Evolutionary conservation across 2,329 filamentous ascomycete species (phyloP).

Genomic region (Elsinoe fawcettii): DNA sequence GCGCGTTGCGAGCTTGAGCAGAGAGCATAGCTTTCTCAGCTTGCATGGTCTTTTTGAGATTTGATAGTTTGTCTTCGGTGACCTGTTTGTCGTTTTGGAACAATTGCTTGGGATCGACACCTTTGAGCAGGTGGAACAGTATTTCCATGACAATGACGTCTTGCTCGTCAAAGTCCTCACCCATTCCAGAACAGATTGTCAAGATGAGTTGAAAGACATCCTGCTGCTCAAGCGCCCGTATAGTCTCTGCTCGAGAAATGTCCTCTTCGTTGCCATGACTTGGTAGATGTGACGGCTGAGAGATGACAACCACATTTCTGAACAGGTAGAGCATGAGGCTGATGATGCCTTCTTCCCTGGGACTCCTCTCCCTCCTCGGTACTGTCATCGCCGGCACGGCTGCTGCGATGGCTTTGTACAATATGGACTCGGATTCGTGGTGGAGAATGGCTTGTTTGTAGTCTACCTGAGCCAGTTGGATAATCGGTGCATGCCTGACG

Average conservation of each 20-base stretch:
- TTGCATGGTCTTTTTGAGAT: slow-evolving; percentile 65
- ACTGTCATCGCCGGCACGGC: slow-evolving; percentile 81
- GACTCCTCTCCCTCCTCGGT: slow-evolving; percentile 63
- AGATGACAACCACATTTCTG: slow-evolving; percentile 80
- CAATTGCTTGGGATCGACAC: slow-evolving; percentile 72
- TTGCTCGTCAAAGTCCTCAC: slow-evolving; percentile 83
- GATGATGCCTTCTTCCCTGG: slow-evolving; percentile 84
- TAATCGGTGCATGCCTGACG: slow-evolving; percentile 80
- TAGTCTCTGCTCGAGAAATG: slow-evolving; percentile 76
- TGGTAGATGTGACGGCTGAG: slow-evolving; percentile 61
- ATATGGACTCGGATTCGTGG: slow-evolving; percentile 65
- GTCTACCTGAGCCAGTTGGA: slow-evolving; percentile 76
- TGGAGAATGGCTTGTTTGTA: slow-evolving; percentile 89
- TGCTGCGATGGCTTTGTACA: slow-evolving; percentile 72
- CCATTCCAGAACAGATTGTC: slow-evolving; percentile 84
- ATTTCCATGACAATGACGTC: slow-evolving; percentile 87
- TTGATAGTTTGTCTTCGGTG: slow-evolving; percentile 59
- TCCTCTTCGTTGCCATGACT: slow-evolving; percentile 85
- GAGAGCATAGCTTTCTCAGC: slow-evolving; percentile 80
- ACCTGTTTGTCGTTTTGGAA: slow-evolving; percentile 75
- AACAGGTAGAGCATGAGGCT: slow-evolving; percentile 83
- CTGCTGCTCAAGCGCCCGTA: slow-evolving; percentile 83
- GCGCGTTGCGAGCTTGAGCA: slow-evolving; percentile 66
- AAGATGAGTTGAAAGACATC: slow-evolving; percentile 81
- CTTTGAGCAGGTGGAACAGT: slow-evolving; percentile 86